Base-by-base conservation (phyloP, 2,329 filamentous ascomycete species). In the Stemphylium lycopersici region DNA sequence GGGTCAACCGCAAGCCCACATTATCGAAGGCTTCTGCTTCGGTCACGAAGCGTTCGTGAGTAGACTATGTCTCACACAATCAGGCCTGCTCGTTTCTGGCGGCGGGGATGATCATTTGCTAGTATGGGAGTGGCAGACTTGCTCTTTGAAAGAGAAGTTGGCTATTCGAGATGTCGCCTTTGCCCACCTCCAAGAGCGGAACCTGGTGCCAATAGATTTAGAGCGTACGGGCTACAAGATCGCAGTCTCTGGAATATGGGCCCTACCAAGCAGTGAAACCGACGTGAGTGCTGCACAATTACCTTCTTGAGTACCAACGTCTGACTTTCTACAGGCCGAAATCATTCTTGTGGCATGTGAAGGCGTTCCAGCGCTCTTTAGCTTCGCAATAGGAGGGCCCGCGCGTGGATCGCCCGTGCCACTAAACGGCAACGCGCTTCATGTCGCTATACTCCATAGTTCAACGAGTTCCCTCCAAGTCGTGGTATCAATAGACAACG, bases 11-110 rank as follows among this genome's bases (percentile, higher is more conserved):
- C 93, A 98, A 73, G 82, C 91, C 0, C 89, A 97, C 73, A 82
- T 98, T 56, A 96, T 97, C 60, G 92, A 98, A 75, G 83, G 83
- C 0, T 98, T 90, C 75, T 98, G 93, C 71, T 83, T 97, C 2
- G 93, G 92, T 3, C 95, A 99, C 76, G 86, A 82, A 47, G 85
- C 93, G 33, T 98, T 98, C 72, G 81, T 99, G 61, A 91, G 83
- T 77, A 87, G 85, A 53, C 78, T 99, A 38, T 89, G 87, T 66
- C 77, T 93, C 15, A 86, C 87, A 0, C 70, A 80, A 20, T 80
- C 81, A 3, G 81, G 86, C n/a, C 63, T 89, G 1, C 81, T 99
- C 26, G 77, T 98, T 29, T 96, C 92, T 5, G 95, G 91, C 8
- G 93, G 93, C 43, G 95, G 93, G 3, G 93, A 98, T 66, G 81